Conservation (phyloP, 352 stramenopile species). For the Thalassiosira hispida region DNA sequence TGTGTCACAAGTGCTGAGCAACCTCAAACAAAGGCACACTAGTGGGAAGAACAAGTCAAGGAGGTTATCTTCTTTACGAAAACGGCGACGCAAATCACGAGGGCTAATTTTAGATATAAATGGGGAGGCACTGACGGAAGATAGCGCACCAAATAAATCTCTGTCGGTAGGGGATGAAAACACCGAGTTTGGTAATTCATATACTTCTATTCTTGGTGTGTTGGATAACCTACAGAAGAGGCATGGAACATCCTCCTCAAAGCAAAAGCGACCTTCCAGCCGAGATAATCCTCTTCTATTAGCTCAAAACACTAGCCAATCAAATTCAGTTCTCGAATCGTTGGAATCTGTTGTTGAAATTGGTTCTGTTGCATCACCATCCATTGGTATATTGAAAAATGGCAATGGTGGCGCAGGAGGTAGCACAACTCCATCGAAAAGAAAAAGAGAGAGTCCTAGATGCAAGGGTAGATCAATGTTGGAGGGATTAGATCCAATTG, state of each 20-base stretch:
- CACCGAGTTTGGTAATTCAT: slow-evolving; percentile 1
- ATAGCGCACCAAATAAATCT: neutral
- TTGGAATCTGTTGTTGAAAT: slow-evolving; percentile 15
- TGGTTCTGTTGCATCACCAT: slow-evolving; percentile 1
- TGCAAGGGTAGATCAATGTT: slow-evolving; percentile 29
- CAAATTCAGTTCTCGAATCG: slow-evolving; percentile 10
- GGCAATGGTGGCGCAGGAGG: neutral
- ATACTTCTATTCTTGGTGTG: slow-evolving; percentile 44
- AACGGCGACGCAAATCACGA: slow-evolving; percentile 10
- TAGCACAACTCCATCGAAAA: slow-evolving; percentile 6
- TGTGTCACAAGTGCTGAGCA: slow-evolving; percentile 51
- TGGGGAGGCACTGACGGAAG: slow-evolving; percentile 6
- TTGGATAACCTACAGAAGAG: slow-evolving; percentile 57
- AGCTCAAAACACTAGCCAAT: neutral
- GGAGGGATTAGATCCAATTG: slow-evolving; percentile 23
- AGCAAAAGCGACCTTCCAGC: slow-evolving; percentile 27
- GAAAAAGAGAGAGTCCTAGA: slow-evolving; percentile 32
- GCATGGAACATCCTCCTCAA: slow-evolving; percentile 39
- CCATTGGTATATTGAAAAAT: neutral
- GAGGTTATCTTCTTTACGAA: slow-evolving; percentile 17
- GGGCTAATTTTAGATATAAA: neutral
- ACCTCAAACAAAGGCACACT: slow-evolving; percentile 51
- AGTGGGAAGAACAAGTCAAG: slow-evolving; percentile 18
- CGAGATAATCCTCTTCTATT: slow-evolving; percentile 6
- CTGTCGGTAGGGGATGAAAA: slow-evolving; percentile 4